Evolutionary conservation across 2,329 filamentous ascomycete genomes (phyloP).

Genomic region (Fusarium sp.): DNA sequence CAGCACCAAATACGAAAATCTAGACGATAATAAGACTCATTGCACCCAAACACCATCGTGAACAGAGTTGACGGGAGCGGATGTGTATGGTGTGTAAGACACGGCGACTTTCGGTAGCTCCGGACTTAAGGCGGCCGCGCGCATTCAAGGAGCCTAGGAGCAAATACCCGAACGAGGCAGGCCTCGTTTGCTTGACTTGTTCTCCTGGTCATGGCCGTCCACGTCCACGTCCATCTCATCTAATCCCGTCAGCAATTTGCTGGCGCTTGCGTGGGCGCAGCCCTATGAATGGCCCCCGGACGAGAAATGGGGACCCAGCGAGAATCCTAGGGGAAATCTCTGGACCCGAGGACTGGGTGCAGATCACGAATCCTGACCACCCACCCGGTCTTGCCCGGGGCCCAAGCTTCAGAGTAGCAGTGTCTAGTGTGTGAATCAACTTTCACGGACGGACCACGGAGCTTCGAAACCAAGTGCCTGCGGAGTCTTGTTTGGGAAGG

Average conservation of each 20-base stretch:
- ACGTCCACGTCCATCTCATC: constrained; percentile 24
- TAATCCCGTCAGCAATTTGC: constrained; percentile 36
- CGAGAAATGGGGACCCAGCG: neutral
- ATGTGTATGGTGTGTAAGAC: constrained; percentile 32
- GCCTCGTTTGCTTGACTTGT: constrained; percentile 2
- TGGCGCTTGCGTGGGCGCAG: constrained; percentile 1
- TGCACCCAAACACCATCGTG: neutral
- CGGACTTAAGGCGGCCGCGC: constrained; percentile 41
- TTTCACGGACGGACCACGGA: constrained; percentile 1
- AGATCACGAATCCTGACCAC: constrained; percentile 23
- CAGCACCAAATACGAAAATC: constrained; percentile 20
- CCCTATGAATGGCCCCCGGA: constrained; percentile 12
- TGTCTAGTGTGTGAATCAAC: neutral
- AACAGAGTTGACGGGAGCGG: constrained; percentile 9
- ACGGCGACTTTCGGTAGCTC: constrained; percentile 25
- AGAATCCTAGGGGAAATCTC: neutral
- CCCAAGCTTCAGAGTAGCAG: neutral
- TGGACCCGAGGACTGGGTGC: constrained; percentile 9
- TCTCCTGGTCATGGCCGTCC: neutral
- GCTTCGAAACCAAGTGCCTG: neutral
- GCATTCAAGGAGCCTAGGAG: neutral
- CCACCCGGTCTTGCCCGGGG: neutral
- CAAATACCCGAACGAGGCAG: neutral
- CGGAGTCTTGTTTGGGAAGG: neutral
- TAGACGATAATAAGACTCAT: neutral